These are phyloP conservation scores for Solanum aculeatissimum DNA, from an alignment of 305 asterid genomes.

Conservation along the genomic window DNA sequence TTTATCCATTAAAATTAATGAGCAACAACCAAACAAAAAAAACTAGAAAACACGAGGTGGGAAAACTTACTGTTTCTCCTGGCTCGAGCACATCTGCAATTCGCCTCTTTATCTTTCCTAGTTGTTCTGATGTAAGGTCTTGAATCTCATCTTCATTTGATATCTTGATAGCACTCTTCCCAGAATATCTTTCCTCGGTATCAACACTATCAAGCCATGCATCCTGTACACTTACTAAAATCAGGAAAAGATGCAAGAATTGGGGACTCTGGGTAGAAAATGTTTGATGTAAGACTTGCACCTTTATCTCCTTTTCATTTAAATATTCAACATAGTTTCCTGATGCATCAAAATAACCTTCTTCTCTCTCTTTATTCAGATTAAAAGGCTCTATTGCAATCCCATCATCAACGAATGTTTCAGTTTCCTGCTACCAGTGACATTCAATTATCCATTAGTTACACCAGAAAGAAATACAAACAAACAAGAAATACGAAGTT, in stretches of 20 bases:
- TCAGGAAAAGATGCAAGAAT: constrained; percentile 2
- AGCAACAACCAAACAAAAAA: background rate
- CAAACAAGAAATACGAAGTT: background rate
- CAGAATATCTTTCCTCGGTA: constrained; percentile 20
- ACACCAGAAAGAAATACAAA: background rate
- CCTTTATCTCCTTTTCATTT: constrained; percentile 63
- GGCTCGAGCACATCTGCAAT: constrained; percentile 82
- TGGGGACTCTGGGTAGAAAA: background rate
- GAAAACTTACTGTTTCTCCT: constrained; percentile 63
- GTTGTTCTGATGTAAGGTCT: constrained; percentile 59
- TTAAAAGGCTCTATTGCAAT: constrained; percentile 73
- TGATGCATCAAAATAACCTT: constrained; percentile 81
- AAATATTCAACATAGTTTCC: constrained; percentile 84
- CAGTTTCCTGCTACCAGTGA: constrained; percentile 55
- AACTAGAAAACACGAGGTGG: background rate
- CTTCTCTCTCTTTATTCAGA: constrained; percentile 84
- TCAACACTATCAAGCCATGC: constrained; percentile 98
- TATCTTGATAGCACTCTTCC: constrained; percentile 15
- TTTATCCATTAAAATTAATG: background rate
- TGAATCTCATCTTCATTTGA: constrained; percentile 32
- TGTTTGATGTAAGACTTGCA: constrained; percentile 4
- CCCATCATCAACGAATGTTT: constrained; percentile 71
- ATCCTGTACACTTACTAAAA: constrained; percentile 42
- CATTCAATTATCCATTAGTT: background rate
- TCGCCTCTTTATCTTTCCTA: constrained; percentile 80